A percentile compares a stretch with the other conserved stretches of the same genome.
phyloP scores from a whole-genome alignment of 257 asterid species.

The Lithospermum erythrorhizon region DNA sequence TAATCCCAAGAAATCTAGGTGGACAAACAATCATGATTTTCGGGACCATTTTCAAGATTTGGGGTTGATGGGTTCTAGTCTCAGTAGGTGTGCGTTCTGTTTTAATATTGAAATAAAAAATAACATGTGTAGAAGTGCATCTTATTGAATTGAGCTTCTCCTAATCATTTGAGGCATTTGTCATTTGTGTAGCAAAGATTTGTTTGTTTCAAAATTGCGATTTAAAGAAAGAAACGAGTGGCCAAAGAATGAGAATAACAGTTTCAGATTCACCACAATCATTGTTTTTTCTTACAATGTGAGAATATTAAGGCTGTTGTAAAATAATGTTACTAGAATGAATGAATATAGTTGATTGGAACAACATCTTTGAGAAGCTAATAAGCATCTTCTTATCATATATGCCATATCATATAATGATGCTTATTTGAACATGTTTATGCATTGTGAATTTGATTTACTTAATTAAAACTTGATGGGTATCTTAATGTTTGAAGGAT shows the following conservation, averaged over 20 bases:
- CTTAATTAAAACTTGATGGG: conserved; percentile 29
- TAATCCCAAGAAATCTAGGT: conserved; percentile 20
- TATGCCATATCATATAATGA: conserved; percentile 27
- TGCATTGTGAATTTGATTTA: conserved; percentile 31
- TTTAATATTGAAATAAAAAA: neutral
- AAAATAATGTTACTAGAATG: conserved; percentile 50
- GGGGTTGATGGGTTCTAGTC: too few relatives aligned
- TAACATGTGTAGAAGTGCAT: neutral
- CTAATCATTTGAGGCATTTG: conserved; percentile 11
- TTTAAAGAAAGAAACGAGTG: conserved; percentile 17
- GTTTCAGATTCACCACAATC: conserved; percentile 65
- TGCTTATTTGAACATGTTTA: conserved; percentile 45
- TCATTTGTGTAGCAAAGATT: conserved; percentile 18
- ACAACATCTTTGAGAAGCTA: conserved; percentile 74
- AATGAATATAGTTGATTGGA: conserved; percentile 40
- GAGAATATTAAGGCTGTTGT: conserved; percentile 35
- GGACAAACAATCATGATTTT: conserved; percentile 19
- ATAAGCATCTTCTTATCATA: conserved; percentile 50
- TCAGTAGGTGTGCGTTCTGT: neutral
- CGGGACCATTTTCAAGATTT: neutral
- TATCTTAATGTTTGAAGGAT: conserved; percentile 19
- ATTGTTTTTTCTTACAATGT: conserved; percentile 19
- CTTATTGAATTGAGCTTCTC: conserved; percentile 6
- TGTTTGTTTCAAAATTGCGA: conserved; percentile 10
- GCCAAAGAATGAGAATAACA: conserved; percentile 30